Evolutionary conservation across 495 filamentous ascomycete species (phyloP), one percentile per base, ranked within the genome.

Genomic region (Massariosphaeria phaeospora): DNA sequence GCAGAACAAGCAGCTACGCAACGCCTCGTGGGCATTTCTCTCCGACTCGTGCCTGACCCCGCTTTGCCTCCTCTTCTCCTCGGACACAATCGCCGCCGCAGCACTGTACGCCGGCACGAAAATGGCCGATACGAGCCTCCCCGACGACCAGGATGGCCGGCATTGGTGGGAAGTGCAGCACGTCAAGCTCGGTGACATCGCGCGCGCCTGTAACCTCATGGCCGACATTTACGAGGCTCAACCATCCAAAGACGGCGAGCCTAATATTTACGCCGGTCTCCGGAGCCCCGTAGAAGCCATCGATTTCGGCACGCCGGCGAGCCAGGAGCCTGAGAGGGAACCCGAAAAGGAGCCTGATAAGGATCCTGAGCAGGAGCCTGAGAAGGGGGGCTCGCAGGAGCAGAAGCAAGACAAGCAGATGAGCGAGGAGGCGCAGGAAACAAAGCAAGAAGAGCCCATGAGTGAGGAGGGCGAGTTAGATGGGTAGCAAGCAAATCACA

Each of bases 11-110:
- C 68, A 72, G 23, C 70, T 97, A 21, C 82, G 91, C 47, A 86
- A 94, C 66, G 81, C 88, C 1, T 83, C 88, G 1, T 96, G 91
- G 85, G 83, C 88, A 3, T 97, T 96, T 64, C 77, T 95, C 47
- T 96, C 93, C 69, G 93, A 99, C 70, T 82, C 83, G 11, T 84
- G 77, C 52, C 79, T 91, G 46, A 96, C 90, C 17, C 80, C 84
- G 42, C 73, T 97, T 18, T 94, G 89, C 48, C 76, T 99, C n/a
- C 73, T 91, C 23, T 87, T 88, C 67, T 77, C 80, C 1, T 77
- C 87, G 23, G 81, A 83, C 31, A 85, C 85, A 15, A 86, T 98
- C 47, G 88, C 90, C 31, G 84, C 91, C 33, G 84, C 85, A 12
- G 83, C 90, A 11, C 79, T 98, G 33, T 96, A 94, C 69, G 91